phyloP scores from a whole-genome alignment of 139 green algal genomes.

The Chlamydomonas asymmetrica region DNA sequence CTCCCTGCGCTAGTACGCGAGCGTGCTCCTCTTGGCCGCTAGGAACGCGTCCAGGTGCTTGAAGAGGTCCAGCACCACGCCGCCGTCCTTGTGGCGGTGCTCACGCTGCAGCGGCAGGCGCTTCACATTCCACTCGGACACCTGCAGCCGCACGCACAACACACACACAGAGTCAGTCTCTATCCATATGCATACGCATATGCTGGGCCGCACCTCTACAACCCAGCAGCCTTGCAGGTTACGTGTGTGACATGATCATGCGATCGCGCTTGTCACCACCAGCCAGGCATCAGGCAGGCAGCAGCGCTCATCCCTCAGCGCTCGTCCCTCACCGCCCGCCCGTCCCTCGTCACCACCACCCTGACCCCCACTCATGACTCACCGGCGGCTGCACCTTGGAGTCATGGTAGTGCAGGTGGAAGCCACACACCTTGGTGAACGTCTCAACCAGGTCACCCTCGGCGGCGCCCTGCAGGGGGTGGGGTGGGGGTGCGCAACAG shows the following conservation, averaged over 20 bases:
- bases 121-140: conserved; percentile 54
- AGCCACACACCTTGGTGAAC: conserved; percentile 43
- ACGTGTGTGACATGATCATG: background rate
- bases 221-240: no score
- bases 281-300: background rate
- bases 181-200: background rate
- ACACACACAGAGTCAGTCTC: conserved; percentile 8
- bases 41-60: conserved; percentile 50
- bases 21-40: background rate
- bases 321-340: no score
- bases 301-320: no score
- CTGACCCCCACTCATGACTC: no score
- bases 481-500: no score
- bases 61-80: conserved; percentile 50
- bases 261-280: background rate
- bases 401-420: conserved; percentile 54
- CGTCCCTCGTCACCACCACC: no score
- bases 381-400: conserved; percentile 49
- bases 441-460: conserved; percentile 55
- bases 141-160: conserved; percentile 35
- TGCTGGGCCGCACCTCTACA: no score
- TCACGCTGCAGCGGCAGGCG: conserved; percentile 39
- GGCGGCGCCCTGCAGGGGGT: conserved; percentile 34
- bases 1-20: no score
- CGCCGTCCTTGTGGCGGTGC: conserved; percentile 47